Conservation (phyloP, 1,139 yeast genomes). For the Hyphopichia pseudoburtonii region DNA sequence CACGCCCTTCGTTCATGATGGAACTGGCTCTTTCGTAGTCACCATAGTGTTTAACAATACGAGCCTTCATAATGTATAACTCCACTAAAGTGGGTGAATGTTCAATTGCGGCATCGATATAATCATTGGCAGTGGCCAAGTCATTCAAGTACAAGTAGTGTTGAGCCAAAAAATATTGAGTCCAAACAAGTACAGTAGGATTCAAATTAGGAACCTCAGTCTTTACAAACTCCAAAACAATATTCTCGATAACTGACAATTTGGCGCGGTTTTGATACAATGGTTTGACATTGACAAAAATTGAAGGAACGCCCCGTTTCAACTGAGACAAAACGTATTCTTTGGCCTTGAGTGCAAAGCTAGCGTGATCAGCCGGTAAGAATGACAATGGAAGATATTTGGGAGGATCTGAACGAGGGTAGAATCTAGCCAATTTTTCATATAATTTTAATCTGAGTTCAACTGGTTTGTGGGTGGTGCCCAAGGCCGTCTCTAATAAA, state of each 20-base stretch:
- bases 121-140: constrained; percentile 50
- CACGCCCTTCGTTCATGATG: constrained; percentile 69
- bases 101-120: constrained; percentile 62
- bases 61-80: constrained; percentile 74
- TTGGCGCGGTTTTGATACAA: constrained; percentile 59
- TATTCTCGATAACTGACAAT: constrained; percentile 47
- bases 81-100: constrained; percentile 87
- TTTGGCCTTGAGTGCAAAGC: constrained; percentile 45
- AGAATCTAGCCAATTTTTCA: constrained; percentile 61
- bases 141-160: constrained; percentile 63
- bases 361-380: constrained; percentile 50
- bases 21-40: constrained; percentile 61
- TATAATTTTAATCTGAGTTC: constrained; percentile 56
- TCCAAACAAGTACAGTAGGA: constrained; percentile 71
- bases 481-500: constrained; percentile 64
- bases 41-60: constrained; percentile 74
- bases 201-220: constrained; percentile 25
- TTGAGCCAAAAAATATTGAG: constrained; percentile 77
- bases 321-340: constrained; percentile 63
- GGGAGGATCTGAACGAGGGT: constrained; percentile 86
- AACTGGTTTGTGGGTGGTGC: constrained; percentile 32
- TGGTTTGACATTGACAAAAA: constrained; percentile 83
- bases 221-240: constrained; percentile 52
- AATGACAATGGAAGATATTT: constrained; percentile 75
- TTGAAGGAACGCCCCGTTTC: constrained; percentile 83